phyloP scores from a whole-genome alignment of 176 grass and related monocot genomes.

The Tillandsia leiboldiana region DNA sequence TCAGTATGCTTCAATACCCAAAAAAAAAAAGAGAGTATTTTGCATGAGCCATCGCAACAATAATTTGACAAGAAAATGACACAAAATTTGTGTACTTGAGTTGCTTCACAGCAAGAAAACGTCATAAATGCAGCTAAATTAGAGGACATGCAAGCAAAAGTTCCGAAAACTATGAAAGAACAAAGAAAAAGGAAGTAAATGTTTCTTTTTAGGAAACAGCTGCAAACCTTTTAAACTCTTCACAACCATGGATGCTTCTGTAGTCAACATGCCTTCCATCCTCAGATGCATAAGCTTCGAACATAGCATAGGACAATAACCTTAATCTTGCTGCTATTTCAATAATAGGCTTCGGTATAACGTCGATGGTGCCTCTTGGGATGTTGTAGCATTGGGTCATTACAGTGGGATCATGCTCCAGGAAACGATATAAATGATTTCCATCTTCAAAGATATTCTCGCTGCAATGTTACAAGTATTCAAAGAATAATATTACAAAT shows the following conservation, averaged over 20 bases:
- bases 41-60: not conserved
- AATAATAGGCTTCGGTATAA: conserved; percentile 60
- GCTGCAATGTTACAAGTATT: conserved; percentile 35
- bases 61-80: not conserved
- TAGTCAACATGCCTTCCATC: conserved; percentile 85
- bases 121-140: not conserved
- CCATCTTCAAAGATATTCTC: conserved; percentile 91
- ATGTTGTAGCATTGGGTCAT: conserved; percentile 89
- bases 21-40: not conserved
- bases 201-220: not conserved
- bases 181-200: not conserved
- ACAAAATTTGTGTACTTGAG: not conserved
- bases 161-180: conserved; percentile 9
- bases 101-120: not conserved
- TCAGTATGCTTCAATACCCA: not conserved
- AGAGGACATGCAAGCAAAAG: conserved; percentile 12
- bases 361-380: conserved; percentile 65
- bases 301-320: conserved; percentile 59
- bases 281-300: conserved; percentile 84
- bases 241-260: conserved; percentile 62
- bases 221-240: conserved; percentile 89
- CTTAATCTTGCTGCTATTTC: conserved; percentile 71
- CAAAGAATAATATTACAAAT: conserved; percentile 1
- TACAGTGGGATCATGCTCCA: conserved; percentile 76
- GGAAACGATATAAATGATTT: conserved; percentile 76